These are phyloP conservation scores for Colletotrichum noveboracense DNA, from an alignment of 2,329 filamentous ascomycete genomes.

Conservation along the genomic window DNA sequence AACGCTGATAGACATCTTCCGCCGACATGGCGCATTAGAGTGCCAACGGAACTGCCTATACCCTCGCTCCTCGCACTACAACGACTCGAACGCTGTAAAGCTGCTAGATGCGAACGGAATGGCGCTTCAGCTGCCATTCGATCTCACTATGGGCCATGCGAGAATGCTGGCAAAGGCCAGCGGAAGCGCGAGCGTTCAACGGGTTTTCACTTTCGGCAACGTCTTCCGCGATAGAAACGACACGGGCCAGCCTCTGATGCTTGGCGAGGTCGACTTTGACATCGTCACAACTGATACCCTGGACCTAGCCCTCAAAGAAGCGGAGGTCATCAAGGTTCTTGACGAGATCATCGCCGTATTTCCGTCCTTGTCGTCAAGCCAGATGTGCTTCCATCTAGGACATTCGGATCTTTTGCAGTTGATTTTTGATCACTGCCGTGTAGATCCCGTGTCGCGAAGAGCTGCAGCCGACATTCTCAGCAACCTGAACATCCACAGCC, in stretches of 20 bases:
- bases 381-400: conserved; percentile 89
- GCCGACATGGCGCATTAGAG: conserved; percentile 88
- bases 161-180: conserved; percentile 78
- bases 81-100: conserved; percentile 71
- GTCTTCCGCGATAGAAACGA: conserved; percentile 83
- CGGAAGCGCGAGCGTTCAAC: conserved; percentile 66
- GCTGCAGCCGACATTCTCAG: conserved; percentile 83
- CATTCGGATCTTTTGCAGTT: conserved; percentile 86
- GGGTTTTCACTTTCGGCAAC: conserved; percentile 85
- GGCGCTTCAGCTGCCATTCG: conserved; percentile 92
- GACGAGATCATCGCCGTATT: conserved; percentile 89
- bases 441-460: conserved; percentile 71
- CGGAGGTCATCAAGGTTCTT: conserved; percentile 90
- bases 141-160: conserved; percentile 88
- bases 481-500: conserved; percentile 82
- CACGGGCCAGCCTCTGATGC: conserved; percentile 81
- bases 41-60: conserved; percentile 77
- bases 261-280: conserved; percentile 94
- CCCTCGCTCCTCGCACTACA: conserved; percentile 81
- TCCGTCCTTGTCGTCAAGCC: conserved; percentile 71
- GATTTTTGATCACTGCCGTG: conserved; percentile 89
- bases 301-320: conserved; percentile 88
- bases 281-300: conserved; percentile 84
- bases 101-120: conserved; percentile 84
- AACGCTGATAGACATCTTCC: conserved; percentile 78